Percentiles rank a stretch among this genome's conserved stretches.
Conservation (phyloP, 75 land plant species). For the Pinus tabuliformis region DNA sequence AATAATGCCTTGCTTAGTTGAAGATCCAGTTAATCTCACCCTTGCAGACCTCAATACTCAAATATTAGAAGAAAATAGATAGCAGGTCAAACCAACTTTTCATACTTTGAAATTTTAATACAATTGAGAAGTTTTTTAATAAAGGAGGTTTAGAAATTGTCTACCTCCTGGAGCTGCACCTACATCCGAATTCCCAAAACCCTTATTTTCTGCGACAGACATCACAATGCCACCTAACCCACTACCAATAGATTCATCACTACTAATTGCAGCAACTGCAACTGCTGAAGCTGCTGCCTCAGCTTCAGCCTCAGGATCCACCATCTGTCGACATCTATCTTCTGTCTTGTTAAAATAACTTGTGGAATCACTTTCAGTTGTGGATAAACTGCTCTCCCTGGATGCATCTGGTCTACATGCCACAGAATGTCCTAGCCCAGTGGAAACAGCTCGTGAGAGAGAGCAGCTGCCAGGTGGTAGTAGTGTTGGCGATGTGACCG, state of each 20-base stretch:
- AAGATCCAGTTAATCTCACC: background rate
- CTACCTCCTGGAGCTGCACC: conserved; percentile 18
- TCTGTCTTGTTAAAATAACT: conserved; percentile 43
- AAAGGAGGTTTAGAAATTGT: background rate
- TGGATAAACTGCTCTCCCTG: conserved; percentile 35
- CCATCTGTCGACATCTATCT: conserved; percentile 32
- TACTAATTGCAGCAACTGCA: conserved; percentile 93
- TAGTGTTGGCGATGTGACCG: conserved; percentile 85
- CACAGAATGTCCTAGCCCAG: conserved; percentile 48
- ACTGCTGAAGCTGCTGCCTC: conserved; percentile 99
- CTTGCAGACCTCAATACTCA: background rate
- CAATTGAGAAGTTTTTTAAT: background rate
- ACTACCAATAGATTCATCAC: conserved; percentile 66
- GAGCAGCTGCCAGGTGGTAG: conserved; percentile 52
- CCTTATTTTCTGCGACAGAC: conserved; percentile 37
- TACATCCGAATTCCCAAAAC: conserved; percentile 24
- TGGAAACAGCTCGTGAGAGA: conserved; percentile 30
- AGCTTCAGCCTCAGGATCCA: conserved; percentile 79
- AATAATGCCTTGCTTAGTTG: background rate
- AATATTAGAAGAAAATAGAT: conserved; percentile 3
- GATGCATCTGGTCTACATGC: conserved; percentile 39
- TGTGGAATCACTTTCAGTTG: conserved; percentile 27
- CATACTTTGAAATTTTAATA: background rate
- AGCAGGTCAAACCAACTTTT: background rate
- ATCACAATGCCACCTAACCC: conserved; percentile 17